Percentiles rank a stretch among this genome's conserved stretches.
phyloP scores from a whole-genome alignment of 768 basidiomycete species.

The Tephrocybe sp. region DNA sequence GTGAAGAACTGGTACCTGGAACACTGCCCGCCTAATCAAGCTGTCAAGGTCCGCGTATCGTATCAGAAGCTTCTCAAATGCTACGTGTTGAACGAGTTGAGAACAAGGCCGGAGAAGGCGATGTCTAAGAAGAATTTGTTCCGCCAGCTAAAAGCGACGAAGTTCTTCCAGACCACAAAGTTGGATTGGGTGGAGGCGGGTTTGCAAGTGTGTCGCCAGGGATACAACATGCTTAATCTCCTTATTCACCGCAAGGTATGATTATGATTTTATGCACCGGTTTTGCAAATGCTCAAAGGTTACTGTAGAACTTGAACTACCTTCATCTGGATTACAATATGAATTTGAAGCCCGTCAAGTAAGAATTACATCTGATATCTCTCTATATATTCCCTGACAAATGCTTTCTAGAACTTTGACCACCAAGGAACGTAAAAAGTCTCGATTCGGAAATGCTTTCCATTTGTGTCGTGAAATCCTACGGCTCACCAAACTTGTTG shows the following conservation, averaged over 20 bases:
- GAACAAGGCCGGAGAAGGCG: constrained; percentile 86
- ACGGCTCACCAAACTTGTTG: constrained; percentile 95
- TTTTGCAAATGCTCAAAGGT: constrained; percentile 1
- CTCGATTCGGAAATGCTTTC: constrained; percentile 99
- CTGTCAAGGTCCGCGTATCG: constrained; percentile 97
- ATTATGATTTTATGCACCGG: background rate
- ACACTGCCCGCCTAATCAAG: constrained; percentile 93
- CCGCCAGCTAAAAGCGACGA: constrained; percentile 94
- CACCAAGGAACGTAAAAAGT: constrained; percentile 99
- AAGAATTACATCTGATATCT: constrained; percentile 16
- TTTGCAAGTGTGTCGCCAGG: constrained; percentile 96
- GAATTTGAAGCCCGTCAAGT: constrained; percentile 97
- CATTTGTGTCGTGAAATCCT: constrained; percentile 97
- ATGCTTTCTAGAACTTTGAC: constrained; percentile 79
- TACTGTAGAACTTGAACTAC: constrained; percentile 77
- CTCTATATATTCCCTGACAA: background rate
- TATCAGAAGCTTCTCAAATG: constrained; percentile 98
- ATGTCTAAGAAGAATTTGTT: constrained; percentile 99
- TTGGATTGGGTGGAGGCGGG: constrained; percentile 99
- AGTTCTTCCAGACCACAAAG: constrained; percentile 98
- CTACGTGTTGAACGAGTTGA: constrained; percentile 92
- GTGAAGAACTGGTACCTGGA: constrained; percentile 99
- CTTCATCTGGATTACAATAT: constrained; percentile 97
- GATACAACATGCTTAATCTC: constrained; percentile 99
- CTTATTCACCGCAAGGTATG: constrained; percentile 95